Conservation (phyloP, 2,329 filamentous ascomycete species). For the Stemphylium lycopersici region DNA sequence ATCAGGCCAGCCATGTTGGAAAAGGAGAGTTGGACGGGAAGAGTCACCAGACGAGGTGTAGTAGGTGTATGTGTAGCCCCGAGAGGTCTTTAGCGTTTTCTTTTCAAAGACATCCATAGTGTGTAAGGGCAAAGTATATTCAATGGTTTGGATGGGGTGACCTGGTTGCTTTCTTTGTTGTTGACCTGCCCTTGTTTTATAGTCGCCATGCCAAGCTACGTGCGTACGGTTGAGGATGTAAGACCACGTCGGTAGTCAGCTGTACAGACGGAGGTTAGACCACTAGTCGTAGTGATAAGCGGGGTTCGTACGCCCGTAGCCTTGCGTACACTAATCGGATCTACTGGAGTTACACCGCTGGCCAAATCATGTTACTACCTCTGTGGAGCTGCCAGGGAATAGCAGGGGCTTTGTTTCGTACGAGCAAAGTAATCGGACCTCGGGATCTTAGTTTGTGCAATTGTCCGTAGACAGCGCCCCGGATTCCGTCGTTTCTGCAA, state of each 20-base stretch:
- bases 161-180: no score
- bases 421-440: background rate
- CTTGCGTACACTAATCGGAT: background rate
- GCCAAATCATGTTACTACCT: background rate
- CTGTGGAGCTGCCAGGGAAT: no score
- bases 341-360: no score
- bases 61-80: slow-evolving; percentile 39
- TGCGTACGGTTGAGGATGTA: background rate
- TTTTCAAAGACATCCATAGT: slow-evolving; percentile 37
- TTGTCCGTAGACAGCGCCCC: no score
- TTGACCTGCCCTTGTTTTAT: background rate
- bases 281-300: background rate
- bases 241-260: background rate
- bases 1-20: slow-evolving; percentile 61
- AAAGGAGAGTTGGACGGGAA: slow-evolving; percentile 32
- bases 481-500: no score
- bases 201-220: background rate
- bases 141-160: no score
- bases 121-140: background rate
- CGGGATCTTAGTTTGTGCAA: background rate
- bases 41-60: slow-evolving; percentile 28
- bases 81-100: slow-evolving; percentile 35
- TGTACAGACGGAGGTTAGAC: background rate
- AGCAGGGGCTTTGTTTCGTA: background rate
- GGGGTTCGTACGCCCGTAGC: background rate